Evolutionary conservation across 1,284 basidiomycete genomes (phyloP), one percentile per base, ranked within the genome.

Genomic region (Filobasidium uniguttulatum): DNA sequence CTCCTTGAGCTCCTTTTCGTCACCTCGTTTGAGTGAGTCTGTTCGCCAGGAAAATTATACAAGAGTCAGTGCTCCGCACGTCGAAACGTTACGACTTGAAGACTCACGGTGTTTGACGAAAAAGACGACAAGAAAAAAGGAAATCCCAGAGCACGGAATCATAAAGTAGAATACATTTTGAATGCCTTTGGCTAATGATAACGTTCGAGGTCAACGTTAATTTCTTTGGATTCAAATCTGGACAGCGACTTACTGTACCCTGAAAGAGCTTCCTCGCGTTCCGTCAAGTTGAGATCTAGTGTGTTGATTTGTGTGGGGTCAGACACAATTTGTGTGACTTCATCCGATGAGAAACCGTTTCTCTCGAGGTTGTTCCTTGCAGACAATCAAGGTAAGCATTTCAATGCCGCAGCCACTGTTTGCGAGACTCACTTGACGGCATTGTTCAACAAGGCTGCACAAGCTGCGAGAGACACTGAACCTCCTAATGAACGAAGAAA

Each of bases 161-260:
- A 62, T 51, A 37, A 65, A 62, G 41, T 59, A 65, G 53, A 64
- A 69, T 8, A 62, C 57, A 12, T 59, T 59, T 3, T 53, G 52
- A 44, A 69, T 61, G 9, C 65, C 67, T 26, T 59, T 52, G 12
- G 63, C 63, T 65, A 33, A n/a, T n/a, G n/a, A n/a, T n/a, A n/a
- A n/a, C n/a, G n/a, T n/a, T n/a, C n/a, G n/a, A n/a, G n/a, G n/a
- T n/a, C n/a, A n/a, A n/a, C n/a, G n/a, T n/a, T n/a, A n/a, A n/a
- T n/a, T n/a, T n/a, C 10, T n/a, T 35, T 29, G 38, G 25, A 8
- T 7, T 19, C 12, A 17, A 23, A 30, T 12, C 25, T 15, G 33
- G 17, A 29, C 17, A 17, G 33, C n/a, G n/a, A n/a, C n/a, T n/a
- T 49, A 65, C 64, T 50, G 55, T 68, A 69, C 1, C 62, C 66